Evolutionary conservation across 495 filamentous ascomycete genomes (phyloP).

Genomic region (Penicillium nucicola): DNA sequence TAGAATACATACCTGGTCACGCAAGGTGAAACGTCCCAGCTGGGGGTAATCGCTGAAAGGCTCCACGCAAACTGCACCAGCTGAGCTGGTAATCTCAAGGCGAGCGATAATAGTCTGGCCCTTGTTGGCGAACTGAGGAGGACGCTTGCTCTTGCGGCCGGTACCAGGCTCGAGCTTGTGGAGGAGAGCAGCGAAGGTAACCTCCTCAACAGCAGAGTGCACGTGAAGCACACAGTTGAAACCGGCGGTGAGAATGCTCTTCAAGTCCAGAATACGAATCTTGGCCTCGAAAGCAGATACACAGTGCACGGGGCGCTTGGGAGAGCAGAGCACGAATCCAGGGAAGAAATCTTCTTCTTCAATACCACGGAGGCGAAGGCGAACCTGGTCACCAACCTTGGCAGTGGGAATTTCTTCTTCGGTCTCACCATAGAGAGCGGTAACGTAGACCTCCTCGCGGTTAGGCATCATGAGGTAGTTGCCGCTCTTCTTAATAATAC

Average conservation of each 20-base stretch:
- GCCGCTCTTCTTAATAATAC: conserved; percentile 82
- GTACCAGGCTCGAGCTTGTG: conserved; percentile 98
- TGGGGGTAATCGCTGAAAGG: conserved; percentile 91
- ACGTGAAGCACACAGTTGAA: conserved; percentile 92
- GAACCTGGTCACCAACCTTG: conserved; percentile 92
- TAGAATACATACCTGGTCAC: conserved; percentile 71
- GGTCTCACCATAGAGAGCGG: conserved; percentile 89
- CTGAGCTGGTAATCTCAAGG: conserved; percentile 78
- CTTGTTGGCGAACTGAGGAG: conserved; percentile 87
- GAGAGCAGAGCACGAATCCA: conserved; percentile 95
- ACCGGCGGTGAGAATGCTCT: conserved; percentile 85
- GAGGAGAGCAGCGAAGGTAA: conserved; percentile 79
- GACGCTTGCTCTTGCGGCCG: conserved; percentile 85
- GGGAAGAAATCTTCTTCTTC: conserved; percentile 97
- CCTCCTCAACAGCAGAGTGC: conserved; percentile 90
- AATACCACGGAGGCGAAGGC: conserved; percentile 83
- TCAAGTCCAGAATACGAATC: conserved; percentile 91
- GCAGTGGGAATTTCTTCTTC: conserved; percentile 83
- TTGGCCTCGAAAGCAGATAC: conserved; percentile 92
- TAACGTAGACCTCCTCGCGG: conserved; percentile 69
- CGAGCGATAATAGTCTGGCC: conserved; percentile 92
- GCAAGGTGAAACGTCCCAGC: conserved; percentile 89
- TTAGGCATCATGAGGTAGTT: conserved; percentile 93
- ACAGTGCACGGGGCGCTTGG: conserved; percentile 86
- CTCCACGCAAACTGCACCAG: conserved; percentile 87